Evolutionary conservation across 1,284 basidiomycete genomes (phyloP).

Genomic region (Xanthoconium separans): DNA sequence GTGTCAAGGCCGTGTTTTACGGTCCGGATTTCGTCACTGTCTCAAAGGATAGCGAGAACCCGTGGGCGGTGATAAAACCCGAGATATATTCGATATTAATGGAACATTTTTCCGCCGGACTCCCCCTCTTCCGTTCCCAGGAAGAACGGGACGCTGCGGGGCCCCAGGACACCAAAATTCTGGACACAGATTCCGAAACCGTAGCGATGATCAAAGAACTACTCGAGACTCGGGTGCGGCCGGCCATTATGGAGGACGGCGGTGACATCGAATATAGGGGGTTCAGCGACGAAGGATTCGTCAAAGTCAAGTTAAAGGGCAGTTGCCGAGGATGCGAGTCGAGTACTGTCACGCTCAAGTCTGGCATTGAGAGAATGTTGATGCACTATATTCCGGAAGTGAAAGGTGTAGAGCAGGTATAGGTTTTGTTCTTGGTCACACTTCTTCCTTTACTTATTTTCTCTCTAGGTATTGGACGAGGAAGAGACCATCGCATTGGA

Average conservation of each 20-base stretch:
- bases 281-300: constrained; percentile 64
- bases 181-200: constrained; percentile 96
- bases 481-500: constrained; percentile 88
- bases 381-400: constrained; percentile 99
- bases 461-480: constrained; percentile 75
- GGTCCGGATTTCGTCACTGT: constrained; percentile 99
- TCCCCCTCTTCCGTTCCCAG: constrained; percentile 80
- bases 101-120: constrained; percentile 94
- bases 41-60: constrained; percentile 83
- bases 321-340: constrained; percentile 94
- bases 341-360: constrained; percentile 93
- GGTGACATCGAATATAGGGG: constrained; percentile 86
- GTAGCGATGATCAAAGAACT: constrained; percentile 99
- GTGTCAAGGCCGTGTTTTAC: constrained; percentile 88
- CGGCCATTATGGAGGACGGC: constrained; percentile 95
- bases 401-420: constrained; percentile 93
- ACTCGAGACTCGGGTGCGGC: constrained; percentile 91
- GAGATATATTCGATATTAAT: constrained; percentile 97
- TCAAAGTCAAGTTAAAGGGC: constrained; percentile 93
- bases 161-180: constrained; percentile 92
- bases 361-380: constrained; percentile 96
- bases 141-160: constrained; percentile 78
- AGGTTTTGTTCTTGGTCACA: constrained; percentile 5
- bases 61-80: constrained; percentile 94
- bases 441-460: constrained; percentile 9